phyloP scores from a whole-genome alignment of 345 rosid genomes.

The Mercurialis annua region DNA sequence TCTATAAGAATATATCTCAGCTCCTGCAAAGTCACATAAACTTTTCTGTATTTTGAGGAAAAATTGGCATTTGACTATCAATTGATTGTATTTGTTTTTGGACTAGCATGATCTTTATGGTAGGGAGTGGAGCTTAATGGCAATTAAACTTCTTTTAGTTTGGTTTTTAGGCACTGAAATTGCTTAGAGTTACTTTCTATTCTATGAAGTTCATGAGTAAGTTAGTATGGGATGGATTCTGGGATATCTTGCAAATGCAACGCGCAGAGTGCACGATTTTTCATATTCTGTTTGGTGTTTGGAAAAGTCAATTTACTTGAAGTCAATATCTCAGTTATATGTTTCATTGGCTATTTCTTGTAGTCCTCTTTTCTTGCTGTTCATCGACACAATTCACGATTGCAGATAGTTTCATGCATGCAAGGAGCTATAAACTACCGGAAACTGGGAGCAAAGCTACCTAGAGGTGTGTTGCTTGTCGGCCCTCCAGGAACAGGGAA shows the following conservation, averaged over 20 bases:
- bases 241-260: neutral
- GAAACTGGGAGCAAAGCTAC: constrained; percentile 84
- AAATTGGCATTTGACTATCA: neutral
- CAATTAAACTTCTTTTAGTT: no score
- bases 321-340: neutral
- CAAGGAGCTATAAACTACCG: constrained; percentile 83
- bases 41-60: neutral
- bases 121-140: no score
- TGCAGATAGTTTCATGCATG: constrained; percentile 92
- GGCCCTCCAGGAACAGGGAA: constrained; percentile 99
- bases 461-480: constrained; percentile 83
- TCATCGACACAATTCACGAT: constrained; percentile 20
- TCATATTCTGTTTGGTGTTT: neutral
- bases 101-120: no score
- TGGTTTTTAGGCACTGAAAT: neutral
- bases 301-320: neutral
- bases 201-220: neutral
- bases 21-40: neutral
- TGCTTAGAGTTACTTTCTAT: neutral
- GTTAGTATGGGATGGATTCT: neutral
- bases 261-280: neutral
- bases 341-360: neutral
- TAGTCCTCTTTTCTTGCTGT: constrained; percentile 1
- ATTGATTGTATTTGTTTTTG: no score
- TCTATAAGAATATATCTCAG: neutral